These are phyloP conservation scores for Blumeria hordei DNA, from an alignment of 2,329 filamentous ascomycete species.

Conservation along the genomic window DNA sequence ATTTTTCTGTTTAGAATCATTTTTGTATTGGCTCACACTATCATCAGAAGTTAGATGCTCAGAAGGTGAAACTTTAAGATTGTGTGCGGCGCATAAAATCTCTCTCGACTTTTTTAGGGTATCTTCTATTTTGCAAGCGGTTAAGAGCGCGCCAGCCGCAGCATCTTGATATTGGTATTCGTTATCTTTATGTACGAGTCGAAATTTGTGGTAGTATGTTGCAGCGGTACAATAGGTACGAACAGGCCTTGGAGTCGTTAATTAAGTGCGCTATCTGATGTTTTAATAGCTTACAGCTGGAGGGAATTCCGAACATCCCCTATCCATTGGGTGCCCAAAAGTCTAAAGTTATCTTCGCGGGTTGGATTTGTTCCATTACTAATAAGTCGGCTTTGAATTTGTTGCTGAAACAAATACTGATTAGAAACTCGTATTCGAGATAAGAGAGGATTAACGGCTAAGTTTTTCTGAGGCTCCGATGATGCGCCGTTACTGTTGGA, in stretches of 20 bases:
- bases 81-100: slow-evolving; percentile 75
- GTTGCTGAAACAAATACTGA: slow-evolving; percentile 65
- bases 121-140: slow-evolving; percentile 92
- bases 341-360: slow-evolving; percentile 54
- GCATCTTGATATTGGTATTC: slow-evolving; percentile 78
- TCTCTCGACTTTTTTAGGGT: slow-evolving; percentile 92
- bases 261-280: not conserved
- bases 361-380: slow-evolving; percentile 48
- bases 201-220: slow-evolving; percentile 83
- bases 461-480: not conserved
- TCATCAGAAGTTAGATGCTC: slow-evolving; percentile 58
- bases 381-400: slow-evolving; percentile 47
- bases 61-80: slow-evolving; percentile 39
- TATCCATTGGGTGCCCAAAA: slow-evolving; percentile 76
- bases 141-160: slow-evolving; percentile 67
- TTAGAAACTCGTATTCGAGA: slow-evolving; percentile 19
- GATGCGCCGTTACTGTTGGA: not conserved
- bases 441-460: slow-evolving; percentile 8
- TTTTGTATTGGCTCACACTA: slow-evolving; percentile 29
- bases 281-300: slow-evolving; percentile 36
- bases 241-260: slow-evolving; percentile 35
- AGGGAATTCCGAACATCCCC: slow-evolving; percentile 60
- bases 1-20: not conserved
- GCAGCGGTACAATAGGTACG: slow-evolving; percentile 82
- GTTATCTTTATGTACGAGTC: slow-evolving; percentile 58